phyloP scores from a whole-genome alignment of 371 early-diverging fungal species.

The Parasitella parasitica region DNA sequence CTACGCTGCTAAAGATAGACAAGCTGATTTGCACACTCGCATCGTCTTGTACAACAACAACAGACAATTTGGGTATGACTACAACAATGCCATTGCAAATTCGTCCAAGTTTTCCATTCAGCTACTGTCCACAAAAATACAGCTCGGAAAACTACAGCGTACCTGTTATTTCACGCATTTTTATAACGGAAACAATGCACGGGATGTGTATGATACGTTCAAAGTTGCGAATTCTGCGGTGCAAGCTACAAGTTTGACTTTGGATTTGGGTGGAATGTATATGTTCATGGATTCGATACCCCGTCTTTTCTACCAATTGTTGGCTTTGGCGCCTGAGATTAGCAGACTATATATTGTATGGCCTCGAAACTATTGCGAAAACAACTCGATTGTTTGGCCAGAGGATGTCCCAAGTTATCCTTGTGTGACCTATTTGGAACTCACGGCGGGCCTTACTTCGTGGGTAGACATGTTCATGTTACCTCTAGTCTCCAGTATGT shows the following conservation, averaged over 20 bases:
- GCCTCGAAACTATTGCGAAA: background rate
- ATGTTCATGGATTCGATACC: background rate
- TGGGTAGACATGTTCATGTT: background rate
- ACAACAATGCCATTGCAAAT: constrained; percentile 8
- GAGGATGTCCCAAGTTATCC: background rate
- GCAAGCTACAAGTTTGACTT: background rate
- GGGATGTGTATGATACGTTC: background rate
- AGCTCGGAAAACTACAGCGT: background rate
- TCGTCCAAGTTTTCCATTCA: background rate
- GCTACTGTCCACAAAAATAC: background rate
- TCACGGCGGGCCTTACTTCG: background rate
- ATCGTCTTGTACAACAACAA: background rate
- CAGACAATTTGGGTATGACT: background rate
- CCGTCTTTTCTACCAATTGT: background rate
- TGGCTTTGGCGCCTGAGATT: background rate
- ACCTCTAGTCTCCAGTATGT: background rate
- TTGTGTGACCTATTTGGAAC: background rate
- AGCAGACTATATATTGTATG: background rate
- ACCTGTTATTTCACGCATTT: constrained; percentile 2
- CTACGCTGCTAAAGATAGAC: background rate
- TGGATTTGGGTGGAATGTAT: background rate
- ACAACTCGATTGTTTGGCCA: background rate
- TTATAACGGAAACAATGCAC: background rate
- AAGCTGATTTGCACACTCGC: background rate
- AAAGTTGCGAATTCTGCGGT: background rate